phyloP scores from a whole-genome alignment of 2,329 filamentous ascomycete genomes.

The Ophiocordyceps robertsii region DNA sequence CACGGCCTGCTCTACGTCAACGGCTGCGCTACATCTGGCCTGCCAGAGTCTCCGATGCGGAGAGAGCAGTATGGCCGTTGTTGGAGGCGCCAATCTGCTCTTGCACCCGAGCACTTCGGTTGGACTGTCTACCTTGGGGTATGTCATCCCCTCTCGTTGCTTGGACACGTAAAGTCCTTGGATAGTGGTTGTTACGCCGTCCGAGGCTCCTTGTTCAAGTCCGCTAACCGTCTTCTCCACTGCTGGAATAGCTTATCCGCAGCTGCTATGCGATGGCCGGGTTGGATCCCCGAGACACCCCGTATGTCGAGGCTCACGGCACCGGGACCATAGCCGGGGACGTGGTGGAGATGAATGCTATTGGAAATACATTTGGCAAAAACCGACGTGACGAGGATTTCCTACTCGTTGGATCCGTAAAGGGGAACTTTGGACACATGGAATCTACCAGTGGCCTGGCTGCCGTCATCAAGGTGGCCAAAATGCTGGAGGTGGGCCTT shows the following conservation, averaged over 20 bases:
- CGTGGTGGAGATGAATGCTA: slow-evolving; percentile 1
- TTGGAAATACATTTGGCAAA: not conserved
- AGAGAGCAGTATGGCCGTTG: slow-evolving; percentile 28
- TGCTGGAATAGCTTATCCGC: slow-evolving; percentile 12
- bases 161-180: not conserved
- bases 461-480: slow-evolving; percentile 3
- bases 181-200: no score
- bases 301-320: slow-evolving; percentile 12
- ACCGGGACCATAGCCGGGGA: slow-evolving; percentile 7
- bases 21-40: slow-evolving; percentile 33
- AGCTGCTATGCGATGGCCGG: slow-evolving; percentile 13
- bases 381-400: not conserved
- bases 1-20: slow-evolving; percentile 34
- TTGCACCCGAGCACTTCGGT: not conserved
- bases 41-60: slow-evolving; percentile 31
- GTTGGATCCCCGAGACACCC: slow-evolving; percentile 9
- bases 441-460: not conserved
- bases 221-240: not conserved
- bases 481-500: slow-evolving; percentile 4
- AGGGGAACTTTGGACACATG: slow-evolving; percentile 12
- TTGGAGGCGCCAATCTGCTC: slow-evolving; percentile 16
- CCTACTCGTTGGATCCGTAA: slow-evolving; percentile 7
- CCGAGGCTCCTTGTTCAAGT: not conserved
- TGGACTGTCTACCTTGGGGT: not conserved
- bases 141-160: not conserved